Conservation (phyloP, 176 grass and related monocot genomes). For the Aegilops umbellulata region DNA sequence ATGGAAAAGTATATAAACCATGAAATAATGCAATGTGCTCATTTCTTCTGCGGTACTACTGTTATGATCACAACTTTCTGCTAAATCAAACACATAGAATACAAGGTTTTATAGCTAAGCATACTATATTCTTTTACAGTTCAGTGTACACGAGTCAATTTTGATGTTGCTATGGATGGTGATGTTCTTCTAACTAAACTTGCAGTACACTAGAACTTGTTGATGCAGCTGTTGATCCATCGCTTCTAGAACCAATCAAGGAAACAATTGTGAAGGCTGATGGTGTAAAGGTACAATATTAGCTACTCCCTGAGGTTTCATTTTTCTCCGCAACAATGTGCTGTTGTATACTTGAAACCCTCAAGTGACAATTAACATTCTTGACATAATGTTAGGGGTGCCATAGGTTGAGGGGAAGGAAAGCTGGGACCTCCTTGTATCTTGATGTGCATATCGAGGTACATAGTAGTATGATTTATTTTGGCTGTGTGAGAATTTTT, state of each 20-base stretch:
- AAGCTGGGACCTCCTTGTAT: constrained; percentile 89
- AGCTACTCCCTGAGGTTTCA: not conserved
- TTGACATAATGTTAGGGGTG: constrained; percentile 59
- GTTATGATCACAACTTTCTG: not conserved
- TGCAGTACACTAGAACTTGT: constrained; percentile 80
- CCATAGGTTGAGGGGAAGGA: constrained; percentile 92
- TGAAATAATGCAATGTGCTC: not conserved
- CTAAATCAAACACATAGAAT: not conserved
- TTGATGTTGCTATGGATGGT: constrained; percentile 9
- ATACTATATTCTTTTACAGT: not conserved
- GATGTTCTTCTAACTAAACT: constrained; percentile 22
- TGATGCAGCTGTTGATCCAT: constrained; percentile 79
- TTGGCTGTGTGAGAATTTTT: constrained; percentile 24
- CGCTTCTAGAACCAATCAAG: constrained; percentile 73
- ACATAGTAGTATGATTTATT: constrained; percentile 26
- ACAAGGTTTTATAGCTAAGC: not conserved
- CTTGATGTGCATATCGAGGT: constrained; percentile 98
- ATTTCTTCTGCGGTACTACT: not conserved
- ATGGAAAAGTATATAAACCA: not conserved
- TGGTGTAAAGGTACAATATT: constrained; percentile 83
- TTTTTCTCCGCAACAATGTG: not conserved
- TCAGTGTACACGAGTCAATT: constrained; percentile 1
- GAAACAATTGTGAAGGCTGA: constrained; percentile 86
- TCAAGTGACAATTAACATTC: not conserved
- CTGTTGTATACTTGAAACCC: not conserved